Base-by-base conservation (phyloP, 1,139 yeast genomes). In the Taphrina sp. region DNA sequence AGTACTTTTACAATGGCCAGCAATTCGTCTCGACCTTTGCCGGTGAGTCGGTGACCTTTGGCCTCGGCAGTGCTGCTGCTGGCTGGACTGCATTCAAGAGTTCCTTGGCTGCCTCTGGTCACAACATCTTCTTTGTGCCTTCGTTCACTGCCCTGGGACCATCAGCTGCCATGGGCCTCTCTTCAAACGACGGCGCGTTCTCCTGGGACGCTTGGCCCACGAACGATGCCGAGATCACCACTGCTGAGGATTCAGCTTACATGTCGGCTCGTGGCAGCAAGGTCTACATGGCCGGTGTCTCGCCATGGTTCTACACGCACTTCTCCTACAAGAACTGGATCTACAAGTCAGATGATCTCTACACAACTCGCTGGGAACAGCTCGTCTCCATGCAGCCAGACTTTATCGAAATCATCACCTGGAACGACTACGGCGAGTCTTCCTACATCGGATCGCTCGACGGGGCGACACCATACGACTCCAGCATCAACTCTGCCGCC, bases 121-220 rank as follows among this genome's bases (percentile, higher is more conserved):
- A 39, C 34, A 38, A 44, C 22, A 45, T 46, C 49, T 58, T 47
- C 43, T 58, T 59, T 26, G 47, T 59, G 20, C 61, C 61, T 14
- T 42, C 44, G 20, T 59, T 58, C 51, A 37, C 61, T 5, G 43
- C 58, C 5, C 56, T 58, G 5, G 60, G 56, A 10, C 46, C 54
- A 5, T 34, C 53, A 16, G 49, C 55, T 3, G 60, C 55, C 35
- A 45, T 53, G 45, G 37, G 53, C 16, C 41, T 41, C 36, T 29
- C 41, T 39, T 49, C 54, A 22, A 44, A 43, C 31, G 61, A 58
- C 26, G 60, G 60, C 12, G 54, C 53, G 22, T 47, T 46, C 57
- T 51, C 53, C n/a, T 59, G 61, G 61, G 59, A 54, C 35, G 55
- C 60, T n/a, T 59, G 61, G 61, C 59, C 61, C 14, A 52, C 53